phyloP scores from a whole-genome alignment of 768 basidiomycete genomes.

The Lentinula detonsa region DNA sequence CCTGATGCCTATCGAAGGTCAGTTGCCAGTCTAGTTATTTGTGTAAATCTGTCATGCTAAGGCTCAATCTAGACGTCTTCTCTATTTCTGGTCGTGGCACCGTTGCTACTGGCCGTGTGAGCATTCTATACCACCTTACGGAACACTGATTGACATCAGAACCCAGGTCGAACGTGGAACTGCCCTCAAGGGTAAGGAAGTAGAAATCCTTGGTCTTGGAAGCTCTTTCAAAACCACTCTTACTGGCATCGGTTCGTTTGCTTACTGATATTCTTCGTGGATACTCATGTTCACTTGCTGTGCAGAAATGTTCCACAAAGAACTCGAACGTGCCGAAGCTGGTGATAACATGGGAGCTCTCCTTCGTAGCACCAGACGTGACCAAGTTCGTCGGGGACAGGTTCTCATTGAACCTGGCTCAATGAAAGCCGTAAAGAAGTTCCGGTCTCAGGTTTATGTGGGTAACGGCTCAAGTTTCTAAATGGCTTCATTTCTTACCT shows the following conservation, averaged over 20 bases:
- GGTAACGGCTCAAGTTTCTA: slow-evolving; percentile 14
- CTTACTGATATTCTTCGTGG: neutral
- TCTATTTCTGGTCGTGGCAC: slow-evolving; percentile 98
- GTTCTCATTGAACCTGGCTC: slow-evolving; percentile 85
- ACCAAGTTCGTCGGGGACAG: slow-evolving; percentile 91
- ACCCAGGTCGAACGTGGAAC: slow-evolving; percentile 84
- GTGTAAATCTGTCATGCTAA: neutral
- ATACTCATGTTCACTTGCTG: neutral
- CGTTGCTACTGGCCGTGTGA: slow-evolving; percentile 88
- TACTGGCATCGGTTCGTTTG: slow-evolving; percentile 78
- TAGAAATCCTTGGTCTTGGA: slow-evolving; percentile 90
- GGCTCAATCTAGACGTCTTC: slow-evolving; percentile 61
- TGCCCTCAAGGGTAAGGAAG: slow-evolving; percentile 85
- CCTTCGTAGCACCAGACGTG: slow-evolving; percentile 94
- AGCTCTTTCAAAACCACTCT: slow-evolving; percentile 81
- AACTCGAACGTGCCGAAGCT: slow-evolving; percentile 95
- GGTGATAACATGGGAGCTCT: slow-evolving; percentile 99
- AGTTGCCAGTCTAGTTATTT: slow-evolving; percentile 1
- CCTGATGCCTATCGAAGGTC: slow-evolving; percentile 90
- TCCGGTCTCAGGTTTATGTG: slow-evolving; percentile 90
- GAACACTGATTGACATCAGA: neutral
- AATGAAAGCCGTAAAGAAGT: slow-evolving; percentile 92
- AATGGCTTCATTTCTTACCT: neutral
- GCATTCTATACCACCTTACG: slow-evolving; percentile 16
- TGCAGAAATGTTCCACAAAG: slow-evolving; percentile 99